Conservation (phyloP, 148 eudicot species). For the Mesembryanthemum crystallinum region DNA sequence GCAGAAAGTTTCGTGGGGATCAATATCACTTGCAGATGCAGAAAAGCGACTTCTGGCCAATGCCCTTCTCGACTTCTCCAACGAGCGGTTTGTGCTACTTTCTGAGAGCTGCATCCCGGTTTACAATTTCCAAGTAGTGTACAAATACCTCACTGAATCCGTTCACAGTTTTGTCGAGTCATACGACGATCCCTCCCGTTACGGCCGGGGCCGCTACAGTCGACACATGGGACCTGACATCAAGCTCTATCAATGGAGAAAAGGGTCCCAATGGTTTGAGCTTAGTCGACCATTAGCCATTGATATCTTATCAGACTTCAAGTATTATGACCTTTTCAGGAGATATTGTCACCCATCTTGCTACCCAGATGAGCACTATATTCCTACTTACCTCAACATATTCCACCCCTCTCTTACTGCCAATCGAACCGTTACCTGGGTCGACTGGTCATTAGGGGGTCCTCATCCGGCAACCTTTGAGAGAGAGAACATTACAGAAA, state of each 20-base stretch:
- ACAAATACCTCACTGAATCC: slow-evolving; percentile 63
- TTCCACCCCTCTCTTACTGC: slow-evolving; percentile 47
- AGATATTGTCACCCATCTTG: slow-evolving; percentile 68
- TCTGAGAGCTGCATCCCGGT: slow-evolving; percentile 88
- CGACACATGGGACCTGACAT: slow-evolving; percentile 58
- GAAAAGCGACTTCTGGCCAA: slow-evolving; percentile 79
- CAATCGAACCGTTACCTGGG: slow-evolving; percentile 71
- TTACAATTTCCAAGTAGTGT: slow-evolving; percentile 63
- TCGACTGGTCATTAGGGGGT: slow-evolving; percentile 64
- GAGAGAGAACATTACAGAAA: slow-evolving; percentile 51
- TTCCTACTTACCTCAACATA: slow-evolving; percentile 62
- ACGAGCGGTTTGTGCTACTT: slow-evolving; percentile 69
- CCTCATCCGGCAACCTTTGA: slow-evolving; percentile 71
- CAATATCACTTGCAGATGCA: slow-evolving; percentile 61
- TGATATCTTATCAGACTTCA: slow-evolving; percentile 57
- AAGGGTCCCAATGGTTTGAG: slow-evolving; percentile 91
- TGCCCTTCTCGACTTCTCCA: slow-evolving; percentile 82
- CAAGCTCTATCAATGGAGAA: slow-evolving; percentile 63
- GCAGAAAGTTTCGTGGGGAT: slow-evolving; percentile 81
- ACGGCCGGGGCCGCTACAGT: slow-evolving; percentile 84
- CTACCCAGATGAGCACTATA: slow-evolving; percentile 81
- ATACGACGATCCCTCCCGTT: slow-evolving; percentile 65
- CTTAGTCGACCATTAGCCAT: slow-evolving; percentile 50
- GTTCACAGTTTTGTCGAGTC: slow-evolving; percentile 63
- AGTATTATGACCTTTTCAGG: slow-evolving; percentile 56